Conservation (phyloP, 1,284 basidiomycete genomes). For the Golubevia pallescens region DNA sequence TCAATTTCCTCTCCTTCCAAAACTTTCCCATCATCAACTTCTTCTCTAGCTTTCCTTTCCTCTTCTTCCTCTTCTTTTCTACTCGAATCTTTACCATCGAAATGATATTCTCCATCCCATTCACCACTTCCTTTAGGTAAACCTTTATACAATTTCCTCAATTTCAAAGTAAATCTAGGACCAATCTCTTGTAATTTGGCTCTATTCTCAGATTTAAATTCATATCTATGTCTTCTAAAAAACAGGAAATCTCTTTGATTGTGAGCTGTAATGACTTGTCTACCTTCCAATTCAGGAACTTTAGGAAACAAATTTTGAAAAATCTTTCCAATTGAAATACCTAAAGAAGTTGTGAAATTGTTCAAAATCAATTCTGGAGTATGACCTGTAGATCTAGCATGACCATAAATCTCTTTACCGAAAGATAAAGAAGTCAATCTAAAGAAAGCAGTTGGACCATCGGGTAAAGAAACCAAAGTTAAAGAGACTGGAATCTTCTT, state of each 20-base stretch:
- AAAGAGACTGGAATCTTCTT: conserved; percentile 78
- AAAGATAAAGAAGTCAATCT: conserved; percentile 87
- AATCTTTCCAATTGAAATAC: conserved; percentile 88
- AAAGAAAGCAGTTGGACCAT: conserved; percentile 95
- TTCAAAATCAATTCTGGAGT: conserved; percentile 95
- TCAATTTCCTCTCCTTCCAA: conserved; percentile 1
- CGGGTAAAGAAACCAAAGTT: conserved; percentile 86
- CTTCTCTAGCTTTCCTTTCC: conserved; percentile 1
- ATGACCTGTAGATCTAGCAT: conserved; percentile 89
- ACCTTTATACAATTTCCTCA: conserved; percentile 86
- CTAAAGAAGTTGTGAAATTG: conserved; percentile 90
- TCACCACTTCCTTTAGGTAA: conserved; percentile 70
- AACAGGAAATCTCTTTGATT: conserved; percentile 98
- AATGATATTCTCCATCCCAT: conserved; percentile 50
- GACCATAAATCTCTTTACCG: conserved; percentile 85
- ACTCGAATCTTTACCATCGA: conserved; percentile 17
- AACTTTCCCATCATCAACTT: not conserved
- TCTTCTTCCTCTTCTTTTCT: conserved; percentile 34
- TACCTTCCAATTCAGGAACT: conserved; percentile 90
- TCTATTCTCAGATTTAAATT: conserved; percentile 79
- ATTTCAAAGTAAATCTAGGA: conserved; percentile 92
- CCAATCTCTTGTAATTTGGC: conserved; percentile 97
- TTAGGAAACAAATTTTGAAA: conserved; percentile 95
- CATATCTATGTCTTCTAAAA: conserved; percentile 94
- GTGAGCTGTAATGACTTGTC: conserved; percentile 96